These are phyloP conservation scores for Setaria italica DNA, from an alignment of 202 grass and related monocot species.

Conservation along the genomic window DNA sequence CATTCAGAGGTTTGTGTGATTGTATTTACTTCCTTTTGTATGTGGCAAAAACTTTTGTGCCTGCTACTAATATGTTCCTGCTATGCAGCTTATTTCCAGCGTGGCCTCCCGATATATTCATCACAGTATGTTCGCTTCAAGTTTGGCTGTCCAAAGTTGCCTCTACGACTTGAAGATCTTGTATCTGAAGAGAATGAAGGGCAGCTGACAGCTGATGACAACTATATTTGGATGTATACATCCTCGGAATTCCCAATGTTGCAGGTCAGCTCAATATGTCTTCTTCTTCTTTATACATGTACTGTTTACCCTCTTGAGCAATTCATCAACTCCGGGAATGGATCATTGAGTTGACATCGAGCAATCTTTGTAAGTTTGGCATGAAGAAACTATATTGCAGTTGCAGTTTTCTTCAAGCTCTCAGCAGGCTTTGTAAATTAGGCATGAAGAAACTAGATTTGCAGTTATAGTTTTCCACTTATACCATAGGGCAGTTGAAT, in stretches of 20 bases:
- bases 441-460: background rate
- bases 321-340: background rate
- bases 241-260: slow-evolving; percentile 73
- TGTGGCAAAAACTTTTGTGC: background rate
- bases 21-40: background rate
- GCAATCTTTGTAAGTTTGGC: background rate
- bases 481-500: background rate
- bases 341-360: background rate
- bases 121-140: slow-evolving; percentile 58
- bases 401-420: background rate
- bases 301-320: background rate
- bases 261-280: slow-evolving; percentile 50
- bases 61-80: slow-evolving; percentile 16
- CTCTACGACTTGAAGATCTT: slow-evolving; percentile 41
- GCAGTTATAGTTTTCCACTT: background rate
- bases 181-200: slow-evolving; percentile 59
- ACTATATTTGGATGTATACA: slow-evolving; percentile 72
- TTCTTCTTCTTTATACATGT: background rate
- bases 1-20: slow-evolving; percentile 62
- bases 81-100: slow-evolving; percentile 69
- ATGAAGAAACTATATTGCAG: background rate
- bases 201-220: slow-evolving; percentile 44
- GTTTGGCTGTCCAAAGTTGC: slow-evolving; percentile 62
- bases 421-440: background rate
- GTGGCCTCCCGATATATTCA: slow-evolving; percentile 68